Base-by-base conservation (phyloP, 2,329 filamentous ascomycete genomes). In the Piedraia hortae region DNA sequence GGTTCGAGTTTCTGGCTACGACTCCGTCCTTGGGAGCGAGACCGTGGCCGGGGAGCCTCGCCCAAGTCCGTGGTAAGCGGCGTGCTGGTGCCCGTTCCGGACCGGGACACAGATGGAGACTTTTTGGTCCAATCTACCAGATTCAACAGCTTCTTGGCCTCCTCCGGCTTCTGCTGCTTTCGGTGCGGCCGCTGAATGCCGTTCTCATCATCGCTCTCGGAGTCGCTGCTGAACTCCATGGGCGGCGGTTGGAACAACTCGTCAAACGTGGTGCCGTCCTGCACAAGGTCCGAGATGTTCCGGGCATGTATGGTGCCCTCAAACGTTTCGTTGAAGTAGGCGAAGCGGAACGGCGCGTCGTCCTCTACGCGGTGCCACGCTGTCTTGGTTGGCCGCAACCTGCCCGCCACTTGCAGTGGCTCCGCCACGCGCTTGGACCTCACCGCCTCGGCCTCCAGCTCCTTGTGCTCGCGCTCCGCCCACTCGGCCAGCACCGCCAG, bases 301-400 rank as follows among this genome's bases (percentile, higher is more conserved):
- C 89, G 75, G 28, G 78, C 85, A 45, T 97, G 85, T 29, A 97
- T 88, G 0, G 85, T 97, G 43, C 74, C 88, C 36, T 77, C 71
- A 25, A 93, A 77, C 30, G 90, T 77, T 41, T 93, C 85, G 44
- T 93, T 93, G 56, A 97, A 97, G 45, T 97, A 97, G 0, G 85
- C 93, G 43, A 91, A 97, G 12, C 85, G 63, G 43, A 88, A 93
- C 0, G 85, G 85, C 0, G 70, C 65, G 31, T 91, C 82, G 28
- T 90, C 80, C 31, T 85, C 74, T 23, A 74, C 66, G 17, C 71
- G 62, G 42, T 77, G 82, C 82, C 82, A 97, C 8, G 62, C 61
- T 33, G 72, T 66, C 34, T 48, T 51, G 17, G 74, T 64, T 7
- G 80, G 78, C 4, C 85, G 66, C 19, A 97, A 50, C 24, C 85